Conservation (phyloP, 2,329 filamentous ascomycete genomes). For the Metarhizium guizhouense region DNA sequence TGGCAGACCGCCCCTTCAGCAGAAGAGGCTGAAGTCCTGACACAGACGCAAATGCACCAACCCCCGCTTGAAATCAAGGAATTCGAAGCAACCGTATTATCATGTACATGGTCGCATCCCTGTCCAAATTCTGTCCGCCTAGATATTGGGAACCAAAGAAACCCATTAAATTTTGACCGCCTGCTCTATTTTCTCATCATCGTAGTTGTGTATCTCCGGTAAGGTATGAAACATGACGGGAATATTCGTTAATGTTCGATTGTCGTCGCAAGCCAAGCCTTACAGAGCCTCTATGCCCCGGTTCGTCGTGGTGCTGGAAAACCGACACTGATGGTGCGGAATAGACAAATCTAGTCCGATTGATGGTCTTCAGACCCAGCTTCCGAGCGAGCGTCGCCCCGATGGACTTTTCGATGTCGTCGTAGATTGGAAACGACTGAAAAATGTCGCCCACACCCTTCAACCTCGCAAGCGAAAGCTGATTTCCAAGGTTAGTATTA, state of each 20-base stretch:
- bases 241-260: constrained; percentile 2
- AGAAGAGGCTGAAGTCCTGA: background rate
- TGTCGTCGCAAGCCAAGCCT: background rate
- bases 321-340: constrained; percentile 5
- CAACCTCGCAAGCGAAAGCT: constrained; percentile 93
- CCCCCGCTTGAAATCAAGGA: constrained; percentile 9
- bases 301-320: constrained; percentile 3
- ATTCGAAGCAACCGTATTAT: constrained; percentile 4
- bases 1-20: constrained; percentile 2
- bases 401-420: constrained; percentile 93
- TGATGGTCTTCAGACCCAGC: constrained; percentile 55
- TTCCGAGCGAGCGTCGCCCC: constrained; percentile 52
- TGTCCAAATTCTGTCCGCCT: constrained; percentile 7
- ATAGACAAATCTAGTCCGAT: constrained; percentile 36
- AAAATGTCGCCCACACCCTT: constrained; percentile 91
- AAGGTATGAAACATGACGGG: constrained; percentile 1
- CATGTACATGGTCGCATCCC: constrained; percentile 17
- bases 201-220: constrained; percentile 2
- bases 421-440: constrained; percentile 94
- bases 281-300: constrained; percentile 9
- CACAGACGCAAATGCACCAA: constrained; percentile 10
- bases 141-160: background rate
- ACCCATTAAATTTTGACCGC: constrained; percentile 7
- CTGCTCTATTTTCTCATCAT: constrained; percentile 10
- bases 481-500: background rate